Conservation (phyloP, 83 land plant species). For the Picea engelmannii region DNA sequence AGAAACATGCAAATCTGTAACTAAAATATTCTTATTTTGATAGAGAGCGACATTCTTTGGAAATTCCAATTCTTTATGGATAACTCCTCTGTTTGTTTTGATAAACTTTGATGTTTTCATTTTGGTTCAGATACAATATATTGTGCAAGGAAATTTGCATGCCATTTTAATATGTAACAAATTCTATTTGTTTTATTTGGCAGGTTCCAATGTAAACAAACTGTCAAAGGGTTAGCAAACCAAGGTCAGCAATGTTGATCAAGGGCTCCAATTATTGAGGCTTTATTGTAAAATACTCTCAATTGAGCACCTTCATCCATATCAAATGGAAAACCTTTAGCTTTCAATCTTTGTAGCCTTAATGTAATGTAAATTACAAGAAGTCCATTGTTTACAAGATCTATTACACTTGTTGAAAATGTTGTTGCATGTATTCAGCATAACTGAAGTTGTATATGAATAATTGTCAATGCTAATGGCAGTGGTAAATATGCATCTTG, state of each 20-base stretch:
- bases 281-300: background rate
- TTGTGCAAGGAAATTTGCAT: too few species aligned
- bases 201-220: conserved; percentile 6
- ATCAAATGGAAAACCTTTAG: background rate
- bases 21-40: too few species aligned
- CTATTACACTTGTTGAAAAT: background rate
- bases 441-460: background rate
- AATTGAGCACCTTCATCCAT: background rate
- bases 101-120: too few species aligned
- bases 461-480: background rate
- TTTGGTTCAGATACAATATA: too few species aligned
- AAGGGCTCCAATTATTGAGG: background rate
- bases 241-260: conserved; percentile 6
- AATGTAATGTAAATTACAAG: conserved; percentile 1
- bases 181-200: too few species aligned
- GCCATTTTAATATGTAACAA: too few species aligned
- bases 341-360: background rate
- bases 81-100: too few species aligned
- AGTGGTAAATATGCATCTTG: too few species aligned
- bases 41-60: too few species aligned
- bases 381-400: background rate
- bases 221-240: background rate
- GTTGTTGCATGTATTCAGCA: background rate
- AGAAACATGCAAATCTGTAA: too few species aligned
- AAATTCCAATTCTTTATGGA: too few species aligned